phyloP scores from a whole-genome alignment of 805 yeast species.

The Yamadazyma sp. region DNA sequence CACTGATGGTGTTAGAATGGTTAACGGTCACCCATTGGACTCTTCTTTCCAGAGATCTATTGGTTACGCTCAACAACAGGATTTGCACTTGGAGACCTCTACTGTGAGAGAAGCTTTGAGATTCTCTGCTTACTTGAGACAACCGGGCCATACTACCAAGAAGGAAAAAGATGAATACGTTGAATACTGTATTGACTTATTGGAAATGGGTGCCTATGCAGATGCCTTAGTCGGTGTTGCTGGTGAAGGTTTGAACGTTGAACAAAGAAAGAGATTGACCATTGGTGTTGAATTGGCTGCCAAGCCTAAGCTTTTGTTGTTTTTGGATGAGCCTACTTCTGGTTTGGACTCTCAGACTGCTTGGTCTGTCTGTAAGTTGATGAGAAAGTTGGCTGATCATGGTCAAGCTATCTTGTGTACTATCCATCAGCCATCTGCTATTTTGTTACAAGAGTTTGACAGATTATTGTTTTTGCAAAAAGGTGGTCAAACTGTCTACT shows the following conservation, averaged over 20 bases:
- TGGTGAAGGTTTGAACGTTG: slow-evolving; percentile 57
- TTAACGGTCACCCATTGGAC: slow-evolving; percentile 64
- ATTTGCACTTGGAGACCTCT: slow-evolving; percentile 63
- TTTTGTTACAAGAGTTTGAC: slow-evolving; percentile 41
- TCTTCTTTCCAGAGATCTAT: slow-evolving; percentile 71
- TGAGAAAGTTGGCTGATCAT: slow-evolving; percentile 44
- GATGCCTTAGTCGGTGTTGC: slow-evolving; percentile 76
- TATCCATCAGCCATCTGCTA: slow-evolving; percentile 54
- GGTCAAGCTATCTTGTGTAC: slow-evolving; percentile 72
- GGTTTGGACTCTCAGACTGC: slow-evolving; percentile 60
- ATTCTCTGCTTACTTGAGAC: slow-evolving; percentile 72
- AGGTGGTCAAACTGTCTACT: slow-evolving; percentile 62
- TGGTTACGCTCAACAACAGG: slow-evolving; percentile 81
- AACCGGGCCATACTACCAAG: slow-evolving; percentile 53
- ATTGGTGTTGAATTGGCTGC: slow-evolving; percentile 45
- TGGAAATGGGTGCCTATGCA: slow-evolving; percentile 69
- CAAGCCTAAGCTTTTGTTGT: slow-evolving; percentile 43
- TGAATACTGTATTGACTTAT: slow-evolving; percentile 60
- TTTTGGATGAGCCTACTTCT: slow-evolving; percentile 64
- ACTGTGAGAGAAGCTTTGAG: slow-evolving; percentile 74
- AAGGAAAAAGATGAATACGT: slow-evolving; percentile 65
- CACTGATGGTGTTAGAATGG: slow-evolving; percentile 56
- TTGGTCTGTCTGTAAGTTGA: slow-evolving; percentile 54
- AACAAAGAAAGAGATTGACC: slow-evolving; percentile 41
- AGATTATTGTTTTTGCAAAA: slow-evolving; percentile 29